phyloP scores from a whole-genome alignment of 805 yeast genomes.

The Zygosaccharomyces lentus region DNA sequence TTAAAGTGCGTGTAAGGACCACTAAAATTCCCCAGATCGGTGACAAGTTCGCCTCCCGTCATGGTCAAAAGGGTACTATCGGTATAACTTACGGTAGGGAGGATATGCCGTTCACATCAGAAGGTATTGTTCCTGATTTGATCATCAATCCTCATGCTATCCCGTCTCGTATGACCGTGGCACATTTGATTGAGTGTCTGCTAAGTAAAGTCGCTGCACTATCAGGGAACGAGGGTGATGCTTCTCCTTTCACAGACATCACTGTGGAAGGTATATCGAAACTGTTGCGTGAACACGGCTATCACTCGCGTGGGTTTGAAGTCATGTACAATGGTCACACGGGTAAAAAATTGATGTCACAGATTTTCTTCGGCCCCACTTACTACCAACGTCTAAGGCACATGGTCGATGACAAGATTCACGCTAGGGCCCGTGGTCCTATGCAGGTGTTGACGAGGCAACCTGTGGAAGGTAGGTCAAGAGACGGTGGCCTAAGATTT shows the following conservation, averaged over 20 bases:
- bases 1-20: slow-evolving; percentile 97
- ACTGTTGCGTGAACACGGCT: slow-evolving; percentile 89
- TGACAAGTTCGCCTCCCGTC: slow-evolving; percentile 98
- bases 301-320: slow-evolving; percentile 97
- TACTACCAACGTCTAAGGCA: slow-evolving; percentile 98
- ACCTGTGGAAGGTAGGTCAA: slow-evolving; percentile 98
- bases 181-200: slow-evolving; percentile 97
- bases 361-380: slow-evolving; percentile 98
- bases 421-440: slow-evolving; percentile 99
- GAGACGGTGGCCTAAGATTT: slow-evolving; percentile 98
- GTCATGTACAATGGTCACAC: slow-evolving; percentile 99
- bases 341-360: slow-evolving; percentile 96
- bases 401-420: slow-evolving; percentile 99
- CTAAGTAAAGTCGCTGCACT: slow-evolving; percentile 90
- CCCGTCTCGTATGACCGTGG: slow-evolving; percentile 99
- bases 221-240: slow-evolving; percentile 97
- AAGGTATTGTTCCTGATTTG: slow-evolving; percentile 95
- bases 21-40: slow-evolving; percentile 99
- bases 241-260: slow-evolving; percentile 97
- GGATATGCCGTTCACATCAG: slow-evolving; percentile 96
- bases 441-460: slow-evolving; percentile 96
- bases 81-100: slow-evolving; percentile 98
- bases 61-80: slow-evolving; percentile 99
- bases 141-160: slow-evolving; percentile 98
- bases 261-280: slow-evolving; percentile 96